Conservation (phyloP, 2,329 filamentous ascomycete genomes). For the Chrysoporthe cubensis region DNA sequence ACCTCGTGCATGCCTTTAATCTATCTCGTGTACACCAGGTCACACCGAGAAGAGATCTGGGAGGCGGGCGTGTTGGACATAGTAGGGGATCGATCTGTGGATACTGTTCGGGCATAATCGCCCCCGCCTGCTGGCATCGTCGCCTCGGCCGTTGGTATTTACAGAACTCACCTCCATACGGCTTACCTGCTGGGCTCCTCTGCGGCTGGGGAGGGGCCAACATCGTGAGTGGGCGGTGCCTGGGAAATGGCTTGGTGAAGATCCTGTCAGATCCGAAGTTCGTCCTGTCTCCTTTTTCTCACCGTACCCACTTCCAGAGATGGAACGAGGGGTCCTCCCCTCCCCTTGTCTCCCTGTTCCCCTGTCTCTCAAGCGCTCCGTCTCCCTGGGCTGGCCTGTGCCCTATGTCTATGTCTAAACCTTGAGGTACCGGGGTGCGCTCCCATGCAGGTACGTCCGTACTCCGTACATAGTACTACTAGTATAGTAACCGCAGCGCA, state of each 20-base stretch:
- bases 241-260: constrained; percentile 4
- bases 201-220: not conserved
- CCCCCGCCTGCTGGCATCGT: not conserved
- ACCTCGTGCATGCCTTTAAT: constrained; percentile 22
- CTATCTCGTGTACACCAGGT: constrained; percentile 23
- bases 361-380: constrained; percentile 19
- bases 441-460: not conserved
- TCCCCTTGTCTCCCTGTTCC: constrained; percentile 16
- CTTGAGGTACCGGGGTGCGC: not conserved
- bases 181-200: not conserved
- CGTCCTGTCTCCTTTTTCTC: constrained; percentile 21
- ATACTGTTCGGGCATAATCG: not conserved
- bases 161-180: no score
- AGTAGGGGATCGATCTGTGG: not conserved
- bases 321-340: constrained; percentile 22
- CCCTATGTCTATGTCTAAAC: constrained; percentile 10
- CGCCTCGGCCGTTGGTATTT: not conserved
- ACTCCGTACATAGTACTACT: not conserved
- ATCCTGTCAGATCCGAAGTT: constrained; percentile 20
- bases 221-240: constrained; percentile 3
- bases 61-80: not conserved
- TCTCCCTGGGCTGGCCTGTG: constrained; percentile 20
- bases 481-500: no score
- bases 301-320: constrained; percentile 25
- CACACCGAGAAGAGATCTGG: not conserved